A percentile compares a stretch with the other conserved stretches of the same genome.
phyloP scores from a whole-genome alignment of 441 rosid species.

The Erodium chrysanthum region DNA sequence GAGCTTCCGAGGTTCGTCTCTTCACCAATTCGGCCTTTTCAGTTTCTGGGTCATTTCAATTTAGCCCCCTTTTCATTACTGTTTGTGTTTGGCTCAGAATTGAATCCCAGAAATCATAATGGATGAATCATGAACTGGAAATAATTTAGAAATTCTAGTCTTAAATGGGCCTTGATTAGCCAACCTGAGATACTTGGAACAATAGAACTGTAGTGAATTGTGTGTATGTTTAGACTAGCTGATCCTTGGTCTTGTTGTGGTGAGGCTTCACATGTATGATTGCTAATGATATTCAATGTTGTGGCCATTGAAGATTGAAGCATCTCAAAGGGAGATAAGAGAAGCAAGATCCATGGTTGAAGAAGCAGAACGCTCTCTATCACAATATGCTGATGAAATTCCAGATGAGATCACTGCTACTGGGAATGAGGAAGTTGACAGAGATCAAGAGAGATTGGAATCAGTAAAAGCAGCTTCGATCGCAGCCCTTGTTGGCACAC shows the following conservation, averaged over 20 bases:
- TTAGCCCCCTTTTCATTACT: neutral
- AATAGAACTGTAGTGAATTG: too few relatives aligned
- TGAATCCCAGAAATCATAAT: conserved; percentile 1
- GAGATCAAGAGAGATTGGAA: conserved; percentile 62
- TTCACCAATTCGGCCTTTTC: neutral
- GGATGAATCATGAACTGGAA: too few relatives aligned
- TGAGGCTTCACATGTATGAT: too few relatives aligned
- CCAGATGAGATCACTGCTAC: conserved; percentile 13
- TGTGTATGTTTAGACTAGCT: neutral
- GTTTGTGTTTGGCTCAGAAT: neutral
- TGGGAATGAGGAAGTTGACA: conserved; percentile 24
- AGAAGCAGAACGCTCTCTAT: conserved; percentile 56
- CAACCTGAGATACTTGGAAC: neutral
- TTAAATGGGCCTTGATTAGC: neutral
- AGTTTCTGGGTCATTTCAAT: neutral
- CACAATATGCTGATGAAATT: conserved; percentile 16
- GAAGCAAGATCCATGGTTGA: conserved; percentile 69
- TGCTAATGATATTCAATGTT: neutral
- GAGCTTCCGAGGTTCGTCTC: conserved; percentile 33
- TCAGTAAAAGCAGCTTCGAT: conserved; percentile 60
- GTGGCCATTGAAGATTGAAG: conserved; percentile 49
- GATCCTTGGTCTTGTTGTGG: neutral
- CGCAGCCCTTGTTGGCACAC: conserved; percentile 64
- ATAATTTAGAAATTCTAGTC: neutral
- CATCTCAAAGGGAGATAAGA: conserved; percentile 61